Evolutionary conservation across 2,329 filamentous ascomycete genomes (phyloP).

Genomic region (Tolypocladium endophyticum): DNA sequence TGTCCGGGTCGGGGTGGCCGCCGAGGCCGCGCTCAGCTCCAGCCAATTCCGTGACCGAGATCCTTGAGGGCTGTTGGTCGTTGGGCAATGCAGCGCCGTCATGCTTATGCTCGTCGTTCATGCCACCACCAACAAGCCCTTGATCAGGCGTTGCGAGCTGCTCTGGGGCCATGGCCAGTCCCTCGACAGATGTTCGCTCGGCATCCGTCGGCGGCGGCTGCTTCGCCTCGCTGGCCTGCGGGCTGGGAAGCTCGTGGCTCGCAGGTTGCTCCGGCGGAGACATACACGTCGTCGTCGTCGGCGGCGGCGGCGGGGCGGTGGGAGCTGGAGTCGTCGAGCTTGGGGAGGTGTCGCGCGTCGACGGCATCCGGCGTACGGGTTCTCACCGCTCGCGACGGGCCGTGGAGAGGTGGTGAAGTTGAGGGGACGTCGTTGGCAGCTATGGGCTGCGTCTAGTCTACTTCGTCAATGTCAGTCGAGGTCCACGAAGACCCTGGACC

Average conservation of each 20-base stretch:
- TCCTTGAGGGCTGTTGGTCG: neutral
- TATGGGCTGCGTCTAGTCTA: neutral
- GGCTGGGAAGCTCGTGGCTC: constrained; percentile 10
- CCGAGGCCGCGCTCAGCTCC: neutral
- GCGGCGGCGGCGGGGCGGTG: neutral
- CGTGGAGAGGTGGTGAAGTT: neutral
- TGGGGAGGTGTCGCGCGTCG: neutral
- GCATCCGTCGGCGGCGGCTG: neutral
- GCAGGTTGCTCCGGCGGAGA: constrained; percentile 22
- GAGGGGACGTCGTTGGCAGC: neutral
- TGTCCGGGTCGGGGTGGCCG: neutral
- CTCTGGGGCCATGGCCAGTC: neutral
- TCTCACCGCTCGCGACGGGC: neutral
- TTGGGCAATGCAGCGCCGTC: neutral
- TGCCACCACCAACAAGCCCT: neutral
- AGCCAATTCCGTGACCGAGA: neutral
- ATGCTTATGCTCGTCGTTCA: neutral
- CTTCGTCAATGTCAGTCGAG: neutral
- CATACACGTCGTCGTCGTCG: constrained; percentile 17
- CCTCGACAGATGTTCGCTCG: neutral
- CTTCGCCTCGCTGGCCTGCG: neutral
- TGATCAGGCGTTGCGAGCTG: neutral
- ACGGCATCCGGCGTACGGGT: neutral
- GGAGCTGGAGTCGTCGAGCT: neutral
- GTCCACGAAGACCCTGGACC: neutral